Conservation (phyloP, 441 rosid genomes). For the Hura crepitans region DNA sequence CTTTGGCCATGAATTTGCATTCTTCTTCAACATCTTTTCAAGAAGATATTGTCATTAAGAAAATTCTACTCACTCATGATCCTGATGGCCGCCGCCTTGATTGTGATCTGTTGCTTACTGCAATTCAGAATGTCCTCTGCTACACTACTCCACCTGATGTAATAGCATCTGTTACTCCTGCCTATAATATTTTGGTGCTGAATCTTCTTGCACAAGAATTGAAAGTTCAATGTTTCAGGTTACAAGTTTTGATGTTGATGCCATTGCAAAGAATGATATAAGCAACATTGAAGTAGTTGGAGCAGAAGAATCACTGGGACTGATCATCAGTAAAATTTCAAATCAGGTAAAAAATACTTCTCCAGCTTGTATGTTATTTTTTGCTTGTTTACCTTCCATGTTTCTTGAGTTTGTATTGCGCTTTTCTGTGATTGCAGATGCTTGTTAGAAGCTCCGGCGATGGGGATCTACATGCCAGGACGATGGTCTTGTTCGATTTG, state of each 20-base stretch:
- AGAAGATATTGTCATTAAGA: constrained; percentile 53
- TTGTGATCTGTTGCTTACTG: constrained; percentile 50
- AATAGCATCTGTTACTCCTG: constrained; percentile 20
- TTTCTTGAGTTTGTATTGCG: neutral
- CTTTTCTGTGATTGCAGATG: constrained; percentile 42
- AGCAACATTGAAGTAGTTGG: constrained; percentile 43
- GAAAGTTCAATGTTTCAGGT: constrained; percentile 37
- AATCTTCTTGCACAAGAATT: no score
- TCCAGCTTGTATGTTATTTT: no score
- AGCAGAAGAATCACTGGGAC: constrained; percentile 42
- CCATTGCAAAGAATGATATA: constrained; percentile 20
- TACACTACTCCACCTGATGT: constrained; percentile 37
- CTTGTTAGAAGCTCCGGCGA: constrained; percentile 33
- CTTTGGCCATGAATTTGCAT: constrained; percentile 31
- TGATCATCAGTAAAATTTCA: constrained; percentile 42
- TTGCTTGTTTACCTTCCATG: constrained; percentile 6
- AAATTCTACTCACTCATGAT: constrained; percentile 60
- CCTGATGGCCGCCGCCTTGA: constrained; percentile 71
- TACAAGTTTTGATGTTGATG: constrained; percentile 29
- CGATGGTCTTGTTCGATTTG: constrained; percentile 54
- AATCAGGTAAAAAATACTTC: constrained; percentile 54
- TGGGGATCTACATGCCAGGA: constrained; percentile 41
- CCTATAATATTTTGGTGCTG: constrained; percentile 2
- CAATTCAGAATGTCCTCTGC: constrained; percentile 50
- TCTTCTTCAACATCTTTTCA: constrained; percentile 27